Conservation (phyloP, 176 grass and related monocot species). For the Pontederia paniculata region DNA sequence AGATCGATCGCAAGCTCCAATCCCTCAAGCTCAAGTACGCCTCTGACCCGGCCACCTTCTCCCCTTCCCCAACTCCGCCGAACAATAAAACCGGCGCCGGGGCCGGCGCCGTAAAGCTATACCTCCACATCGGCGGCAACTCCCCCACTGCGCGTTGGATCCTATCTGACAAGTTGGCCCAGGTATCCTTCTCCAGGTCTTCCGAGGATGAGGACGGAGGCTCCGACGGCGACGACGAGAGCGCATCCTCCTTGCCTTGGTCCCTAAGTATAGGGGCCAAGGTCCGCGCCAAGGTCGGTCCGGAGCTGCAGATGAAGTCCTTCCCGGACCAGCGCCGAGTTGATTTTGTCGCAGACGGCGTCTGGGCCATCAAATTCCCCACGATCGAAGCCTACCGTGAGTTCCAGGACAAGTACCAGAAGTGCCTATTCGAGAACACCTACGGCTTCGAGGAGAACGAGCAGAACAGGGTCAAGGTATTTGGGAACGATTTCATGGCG, state of each 20-base stretch:
- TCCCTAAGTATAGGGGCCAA: slow-evolving; percentile 55
- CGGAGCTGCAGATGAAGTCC: slow-evolving; percentile 80
- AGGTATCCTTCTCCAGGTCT: slow-evolving; percentile 40
- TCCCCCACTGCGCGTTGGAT: slow-evolving; percentile 61
- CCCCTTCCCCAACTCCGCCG: slow-evolving; percentile 29
- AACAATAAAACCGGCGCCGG: slow-evolving; percentile 5
- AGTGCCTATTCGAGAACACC: slow-evolving; percentile 82
- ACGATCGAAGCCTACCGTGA: slow-evolving; percentile 35
- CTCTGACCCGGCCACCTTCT: slow-evolving; percentile 31
- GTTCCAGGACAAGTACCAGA: slow-evolving; percentile 64
- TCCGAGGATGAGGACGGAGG: neutral
- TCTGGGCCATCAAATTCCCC: slow-evolving; percentile 85
- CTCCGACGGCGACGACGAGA: slow-evolving; percentile 36
- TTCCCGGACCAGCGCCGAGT: slow-evolving; percentile 58
- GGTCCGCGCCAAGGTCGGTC: slow-evolving; percentile 52
- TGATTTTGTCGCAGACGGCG: slow-evolving; percentile 79
- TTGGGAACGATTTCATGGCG: slow-evolving; percentile 80
- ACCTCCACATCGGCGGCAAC: slow-evolving; percentile 77
- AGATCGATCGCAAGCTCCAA: slow-evolving; percentile 62
- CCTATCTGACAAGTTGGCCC: slow-evolving; percentile 48
- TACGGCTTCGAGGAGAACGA: slow-evolving; percentile 56
- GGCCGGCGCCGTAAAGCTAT: slow-evolving; percentile 59
- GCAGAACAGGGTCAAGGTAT: slow-evolving; percentile 71
- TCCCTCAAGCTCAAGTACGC: slow-evolving; percentile 64
- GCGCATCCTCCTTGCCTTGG: slow-evolving; percentile 40